Conservation (phyloP, 2,329 filamentous ascomycete species). For the Stagonosporopsis rhizophila region DNA sequence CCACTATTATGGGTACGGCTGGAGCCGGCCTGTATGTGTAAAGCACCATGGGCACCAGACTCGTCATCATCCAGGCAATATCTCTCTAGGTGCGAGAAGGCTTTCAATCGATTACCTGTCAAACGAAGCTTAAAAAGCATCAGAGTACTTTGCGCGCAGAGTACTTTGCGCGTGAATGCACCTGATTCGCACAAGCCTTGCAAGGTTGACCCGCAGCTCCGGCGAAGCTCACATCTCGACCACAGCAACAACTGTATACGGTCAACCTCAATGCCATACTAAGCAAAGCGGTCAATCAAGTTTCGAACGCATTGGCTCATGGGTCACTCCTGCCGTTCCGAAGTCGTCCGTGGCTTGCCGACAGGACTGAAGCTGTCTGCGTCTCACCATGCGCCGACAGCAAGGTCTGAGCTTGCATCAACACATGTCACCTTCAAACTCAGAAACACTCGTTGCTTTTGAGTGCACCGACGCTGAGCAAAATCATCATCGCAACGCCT, state of each 20-base stretch:
- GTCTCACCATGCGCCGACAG: constrained; percentile 6
- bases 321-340: not conserved
- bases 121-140: not conserved
- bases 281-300: not conserved
- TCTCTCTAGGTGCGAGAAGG: not conserved
- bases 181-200: not conserved
- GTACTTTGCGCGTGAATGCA: not conserved
- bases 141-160: not conserved
- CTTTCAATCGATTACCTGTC: not conserved
- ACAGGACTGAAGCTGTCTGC: constrained; percentile 6
- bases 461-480: not conserved
- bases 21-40: no score
- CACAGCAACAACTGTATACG: not conserved
- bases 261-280: not conserved
- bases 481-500: not conserved
- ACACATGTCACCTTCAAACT: not conserved
- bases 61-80: not conserved
- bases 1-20: no score
- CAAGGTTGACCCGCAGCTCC: not conserved
- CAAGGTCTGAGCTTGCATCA: constrained; percentile 11
- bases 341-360: not conserved
- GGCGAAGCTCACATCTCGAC: not conserved
- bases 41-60: not conserved
- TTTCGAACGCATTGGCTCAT: not conserved
- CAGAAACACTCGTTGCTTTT: not conserved